Conservation (phyloP, 1,284 basidiomycete genomes). For the Malassezia obtusa region DNA sequence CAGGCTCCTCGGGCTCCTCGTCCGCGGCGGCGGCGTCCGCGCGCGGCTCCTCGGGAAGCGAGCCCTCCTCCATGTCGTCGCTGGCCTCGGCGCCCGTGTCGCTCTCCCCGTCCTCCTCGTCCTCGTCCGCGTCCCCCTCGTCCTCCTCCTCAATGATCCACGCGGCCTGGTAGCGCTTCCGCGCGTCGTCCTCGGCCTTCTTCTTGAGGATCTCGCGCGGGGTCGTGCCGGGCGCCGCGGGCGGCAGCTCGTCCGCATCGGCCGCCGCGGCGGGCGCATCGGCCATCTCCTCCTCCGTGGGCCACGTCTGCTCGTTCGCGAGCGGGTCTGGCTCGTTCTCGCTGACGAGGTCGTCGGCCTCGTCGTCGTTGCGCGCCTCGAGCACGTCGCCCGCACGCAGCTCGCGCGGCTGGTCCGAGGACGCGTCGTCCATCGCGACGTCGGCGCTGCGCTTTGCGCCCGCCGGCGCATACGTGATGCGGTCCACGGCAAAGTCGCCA, state of each 20-base stretch:
- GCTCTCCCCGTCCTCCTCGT: constrained; percentile 66
- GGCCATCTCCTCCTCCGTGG: constrained; percentile 88
- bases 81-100: constrained; percentile 52
- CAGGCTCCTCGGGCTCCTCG: constrained; percentile 56
- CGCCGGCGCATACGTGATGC: constrained; percentile 53
- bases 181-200: constrained; percentile 50
- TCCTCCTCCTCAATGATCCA: constrained; percentile 44
- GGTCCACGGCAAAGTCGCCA: constrained; percentile 77
- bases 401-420: neutral
- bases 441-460: constrained; percentile 1
- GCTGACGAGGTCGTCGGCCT: constrained; percentile 77
- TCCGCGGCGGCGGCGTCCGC: too few species aligned
- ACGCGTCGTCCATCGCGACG: constrained; percentile 10
- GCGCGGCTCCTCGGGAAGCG: constrained; percentile 38
- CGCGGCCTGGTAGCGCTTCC: constrained; percentile 34
- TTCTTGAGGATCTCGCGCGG: constrained; percentile 36
- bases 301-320: constrained; percentile 95
- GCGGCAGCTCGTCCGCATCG: constrained; percentile 24
- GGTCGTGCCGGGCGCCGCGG: constrained; percentile 49
- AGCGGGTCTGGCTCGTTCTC: constrained; percentile 80
- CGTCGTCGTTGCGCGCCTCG: constrained; percentile 55
- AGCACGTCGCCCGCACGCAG: constrained; percentile 53
- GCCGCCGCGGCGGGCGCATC: constrained; percentile 3
- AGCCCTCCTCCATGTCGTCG: constrained; percentile 20
- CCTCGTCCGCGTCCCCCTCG: constrained; percentile 25